Evolutionary conservation across 108 stramenopile genomes (phyloP).

Genomic region (Fragilaria crotonensis): DNA sequence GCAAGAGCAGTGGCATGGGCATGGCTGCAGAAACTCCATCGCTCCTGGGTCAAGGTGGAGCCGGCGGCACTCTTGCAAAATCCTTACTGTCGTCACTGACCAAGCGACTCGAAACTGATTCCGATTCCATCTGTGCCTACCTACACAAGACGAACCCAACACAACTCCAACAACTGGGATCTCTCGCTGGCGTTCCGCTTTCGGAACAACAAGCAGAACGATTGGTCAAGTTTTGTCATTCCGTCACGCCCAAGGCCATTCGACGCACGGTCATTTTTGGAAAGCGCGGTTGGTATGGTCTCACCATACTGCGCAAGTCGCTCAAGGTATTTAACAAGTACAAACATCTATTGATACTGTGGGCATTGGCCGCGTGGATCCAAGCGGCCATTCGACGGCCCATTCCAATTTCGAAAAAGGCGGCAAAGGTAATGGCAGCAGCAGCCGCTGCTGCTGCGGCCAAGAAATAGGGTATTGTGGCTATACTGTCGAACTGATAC

Average conservation of each 20-base stretch:
- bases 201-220: slow-evolving; percentile 29
- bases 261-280: slow-evolving; percentile 32
- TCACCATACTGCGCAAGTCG: slow-evolving; percentile 43
- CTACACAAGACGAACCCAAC: slow-evolving; percentile 41
- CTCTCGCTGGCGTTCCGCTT: slow-evolving; percentile 63
- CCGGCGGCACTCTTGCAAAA: slow-evolving; percentile 45
- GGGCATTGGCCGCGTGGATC: slow-evolving; percentile 47
- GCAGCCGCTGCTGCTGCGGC: too few relatives aligned
- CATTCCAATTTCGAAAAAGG: slow-evolving; percentile 24
- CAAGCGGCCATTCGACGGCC: slow-evolving; percentile 56
- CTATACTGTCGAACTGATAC: too few relatives aligned
- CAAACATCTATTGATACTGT: slow-evolving; percentile 43
- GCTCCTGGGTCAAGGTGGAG: slow-evolving; percentile 28
- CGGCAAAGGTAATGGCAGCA: neutral
- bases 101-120: slow-evolving; percentile 59
- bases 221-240: slow-evolving; percentile 40
- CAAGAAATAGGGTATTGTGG: too few relatives aligned
- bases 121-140: slow-evolving; percentile 44
- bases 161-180: slow-evolving; percentile 46
- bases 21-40: slow-evolving; percentile 16
- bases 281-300: slow-evolving; percentile 34
- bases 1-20: slow-evolving; percentile 16
- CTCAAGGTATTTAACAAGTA: slow-evolving; percentile 53
- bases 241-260: slow-evolving; percentile 52
- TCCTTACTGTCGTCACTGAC: slow-evolving; percentile 47